Base-by-base conservation (phyloP, 768 basidiomycete species). In the Fibroporia radiculosa region DNA sequence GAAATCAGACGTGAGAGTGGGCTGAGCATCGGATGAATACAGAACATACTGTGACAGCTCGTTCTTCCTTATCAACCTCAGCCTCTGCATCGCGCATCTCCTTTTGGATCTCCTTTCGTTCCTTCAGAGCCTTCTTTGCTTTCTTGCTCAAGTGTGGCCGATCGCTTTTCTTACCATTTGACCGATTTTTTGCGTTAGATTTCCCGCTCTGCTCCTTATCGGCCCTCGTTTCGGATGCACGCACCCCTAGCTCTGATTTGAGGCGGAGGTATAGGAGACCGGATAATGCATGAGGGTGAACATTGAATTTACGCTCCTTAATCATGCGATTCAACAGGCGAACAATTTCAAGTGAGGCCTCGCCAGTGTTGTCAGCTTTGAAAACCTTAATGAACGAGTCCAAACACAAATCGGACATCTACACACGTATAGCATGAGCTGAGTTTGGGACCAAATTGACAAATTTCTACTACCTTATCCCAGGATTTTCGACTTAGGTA, bases 51-150 rank as follows among this genome's bases (percentile, higher is more conserved):
- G 77, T 84, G 36, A 69, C 69, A 20, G 82, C 82, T 51, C 89
- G 79, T 56, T 96, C 93, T 65, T 97, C 92, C 58, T 81, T 80
- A 67, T 96, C 87, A 22, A 97, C 81, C 57, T 92, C 89, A 22
- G 90, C 93, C 60, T 88, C 93, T 16, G 95, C 96, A 61, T 96
- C 95, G 42, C 79, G 82, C 67, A 97, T 79, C 65, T 98, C 93
- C 59, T 83, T 83, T 61, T 88, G 78, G 39, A 97, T 92, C 57
- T 82, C 90, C 62, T 90, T 84, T 58, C 78, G 79, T 67, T 98
- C 95, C 64, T 86, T 93, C 50, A 84, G 65, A 25, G 68, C 78
- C 65, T 93, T 93, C 62, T 75, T 82, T 35, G 84, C 77, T 65
- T 92, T 98, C 71, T 98, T 99, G 66, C 90, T 96, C 50, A 93